Percentiles rank a stretch among this genome's conserved stretches.
Evolutionary conservation across 2,329 filamentous ascomycete genomes (phyloP).

Genomic region (Sclerotinia trifoliorum): DNA sequence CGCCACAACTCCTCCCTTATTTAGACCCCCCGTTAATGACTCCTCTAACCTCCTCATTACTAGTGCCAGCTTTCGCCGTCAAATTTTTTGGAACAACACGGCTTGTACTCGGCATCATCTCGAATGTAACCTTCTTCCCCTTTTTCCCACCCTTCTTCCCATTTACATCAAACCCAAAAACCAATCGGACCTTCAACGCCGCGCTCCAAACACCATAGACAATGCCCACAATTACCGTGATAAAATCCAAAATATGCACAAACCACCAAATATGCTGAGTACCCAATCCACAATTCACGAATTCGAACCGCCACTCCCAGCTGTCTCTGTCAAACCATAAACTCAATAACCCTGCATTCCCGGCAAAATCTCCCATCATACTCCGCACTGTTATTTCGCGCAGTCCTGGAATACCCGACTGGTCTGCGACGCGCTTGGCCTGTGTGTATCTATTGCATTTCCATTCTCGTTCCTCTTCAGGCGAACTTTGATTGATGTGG

Average conservation of each 20-base stretch:
- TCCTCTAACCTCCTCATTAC: neutral
- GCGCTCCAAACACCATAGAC: conserved; percentile 22
- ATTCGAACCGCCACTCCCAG: conserved; percentile 81
- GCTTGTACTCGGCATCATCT: neutral
- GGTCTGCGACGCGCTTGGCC: conserved; percentile 44
- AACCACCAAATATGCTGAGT: conserved; percentile 94
- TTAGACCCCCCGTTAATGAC: neutral
- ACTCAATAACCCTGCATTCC: conserved; percentile 84
- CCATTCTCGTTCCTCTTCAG: conserved; percentile 32
- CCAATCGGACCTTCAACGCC: neutral
- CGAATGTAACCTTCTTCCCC: conserved; percentile 15
- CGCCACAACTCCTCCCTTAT: neutral
- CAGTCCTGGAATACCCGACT: conserved; percentile 58
- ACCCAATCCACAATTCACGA: conserved; percentile 74
- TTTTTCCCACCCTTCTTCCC: neutral
- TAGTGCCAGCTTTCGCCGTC: neutral
- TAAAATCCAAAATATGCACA: conserved; percentile 68
- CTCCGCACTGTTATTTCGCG: conserved; percentile 91
- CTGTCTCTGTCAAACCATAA: conserved; percentile 77
- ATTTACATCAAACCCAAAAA: neutral
- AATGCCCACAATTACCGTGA: conserved; percentile 32
- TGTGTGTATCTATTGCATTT: conserved; percentile 50
- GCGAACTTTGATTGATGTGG: conserved; percentile 64
- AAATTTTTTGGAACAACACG: neutral
- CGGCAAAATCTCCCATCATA: conserved; percentile 98